Evolutionary conservation across 345 rosid species (phyloP), one percentile per base, ranked within the genome.

Genomic region (Luvunga scandens): DNA sequence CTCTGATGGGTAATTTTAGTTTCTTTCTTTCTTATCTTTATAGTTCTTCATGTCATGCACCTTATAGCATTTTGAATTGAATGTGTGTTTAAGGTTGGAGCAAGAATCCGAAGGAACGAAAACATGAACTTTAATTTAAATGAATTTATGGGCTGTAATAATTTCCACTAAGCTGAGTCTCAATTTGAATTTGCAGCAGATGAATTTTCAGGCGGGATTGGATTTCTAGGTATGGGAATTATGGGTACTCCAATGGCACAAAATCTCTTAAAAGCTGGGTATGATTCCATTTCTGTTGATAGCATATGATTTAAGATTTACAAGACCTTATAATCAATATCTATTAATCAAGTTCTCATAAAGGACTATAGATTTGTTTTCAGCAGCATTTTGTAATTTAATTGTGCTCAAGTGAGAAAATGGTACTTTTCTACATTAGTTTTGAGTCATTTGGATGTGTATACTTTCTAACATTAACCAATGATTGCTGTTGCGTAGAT

Each of bases 181-280:
- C 57, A 7, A 66, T 72, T 31, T 77, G 78, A 71, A 80, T 63
- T 72, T 72, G 82, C 84, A 75, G 85, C 78, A 63, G 88, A 81
- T 69, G 86, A 73, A 57, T 81, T 78, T 27, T 55, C 85, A 6
- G 82, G 84, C 60, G 84, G 88, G 57, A 68, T 95, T 81, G 98
- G 98, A n/a, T 93, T 95, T 87, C 88, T 95, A 36, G 98, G 98
- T 75, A 78, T 90, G 80, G 98, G 98, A 84, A 93, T 95, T 82
- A 95, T 95, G 98, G 98, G 97, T 73, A 75, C 90, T 72, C 98
- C 98, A 42, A 95, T 93, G 98, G 95, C 98, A 34, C 93, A 83
- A 62, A 95, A 95, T 89, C 98, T 95, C 88, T 76, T 95, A 70
- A 95, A 91, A 81, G 91, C 95, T 65, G 98, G 98, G 98, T 93